phyloP scores from a whole-genome alignment of 2,329 filamentous ascomycete genomes.

The Waltergamsia citrina region DNA sequence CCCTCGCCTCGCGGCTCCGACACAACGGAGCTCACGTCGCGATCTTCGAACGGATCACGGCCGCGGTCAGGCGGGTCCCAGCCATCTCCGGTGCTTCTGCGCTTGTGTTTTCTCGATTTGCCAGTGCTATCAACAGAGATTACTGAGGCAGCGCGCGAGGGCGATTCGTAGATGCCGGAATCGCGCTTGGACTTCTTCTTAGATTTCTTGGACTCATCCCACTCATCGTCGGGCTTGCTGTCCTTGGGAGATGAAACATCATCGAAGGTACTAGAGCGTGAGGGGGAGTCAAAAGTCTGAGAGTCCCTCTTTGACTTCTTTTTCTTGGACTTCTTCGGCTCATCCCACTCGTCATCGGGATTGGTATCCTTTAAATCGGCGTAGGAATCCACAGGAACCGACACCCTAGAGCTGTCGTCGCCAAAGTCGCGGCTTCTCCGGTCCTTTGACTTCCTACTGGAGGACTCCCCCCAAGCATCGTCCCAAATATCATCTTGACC shows the following conservation, averaged over 20 bases:
- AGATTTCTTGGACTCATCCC: constrained; percentile 21
- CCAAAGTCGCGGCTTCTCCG: constrained; percentile 16
- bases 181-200: constrained; percentile 25
- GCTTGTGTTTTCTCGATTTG: constrained; percentile 29
- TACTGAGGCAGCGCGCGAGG: constrained; percentile 24
- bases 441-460: constrained; percentile 22
- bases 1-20: constrained; percentile 31
- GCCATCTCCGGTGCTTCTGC: constrained; percentile 24
- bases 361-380: constrained; percentile 6
- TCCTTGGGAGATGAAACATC: not conserved
- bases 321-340: constrained; percentile 21
- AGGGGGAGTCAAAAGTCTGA: constrained; percentile 2
- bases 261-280: constrained; percentile 14
- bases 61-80: constrained; percentile 20
- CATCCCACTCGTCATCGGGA: constrained; percentile 25
- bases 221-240: constrained; percentile 21
- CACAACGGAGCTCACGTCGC: constrained; percentile 38
- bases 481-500: constrained; percentile 10
- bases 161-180: constrained; percentile 13
- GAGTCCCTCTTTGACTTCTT: constrained; percentile 24
- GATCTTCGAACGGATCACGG: constrained; percentile 30
- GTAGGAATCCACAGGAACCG: constrained; percentile 18
- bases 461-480: constrained; percentile 15
- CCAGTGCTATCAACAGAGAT: constrained; percentile 21
- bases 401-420: constrained; percentile 13